Percentiles rank a stretch among this genome's conserved stretches.
These are phyloP conservation scores for Pseudevernia furfuracea DNA, from an alignment of 495 filamentous ascomycete genomes.

Conservation along the genomic window DNA sequence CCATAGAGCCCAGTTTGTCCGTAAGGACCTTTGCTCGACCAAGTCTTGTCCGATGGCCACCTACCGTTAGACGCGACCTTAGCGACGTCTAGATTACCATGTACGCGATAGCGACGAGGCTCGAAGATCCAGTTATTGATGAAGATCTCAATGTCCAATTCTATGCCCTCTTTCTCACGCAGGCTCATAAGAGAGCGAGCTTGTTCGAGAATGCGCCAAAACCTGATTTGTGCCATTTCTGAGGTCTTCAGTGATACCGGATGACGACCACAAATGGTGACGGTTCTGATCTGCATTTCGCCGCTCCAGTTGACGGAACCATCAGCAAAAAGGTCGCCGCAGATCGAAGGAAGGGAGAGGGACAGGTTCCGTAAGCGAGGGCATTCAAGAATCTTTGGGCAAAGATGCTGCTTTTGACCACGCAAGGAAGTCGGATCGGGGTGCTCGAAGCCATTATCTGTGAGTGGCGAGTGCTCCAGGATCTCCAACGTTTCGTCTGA, in stretches of 20 bases:
- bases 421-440: conserved; percentile 31
- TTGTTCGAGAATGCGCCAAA: conserved; percentile 34
- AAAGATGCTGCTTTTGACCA: conserved; percentile 36
- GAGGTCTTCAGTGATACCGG: conserved; percentile 20
- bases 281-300: conserved; percentile 43
- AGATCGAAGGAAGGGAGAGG: conserved; percentile 43
- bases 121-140: conserved; percentile 43
- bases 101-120: conserved; percentile 37
- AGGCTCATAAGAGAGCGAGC: conserved; percentile 36
- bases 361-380: conserved; percentile 41
- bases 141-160: conserved; percentile 41
- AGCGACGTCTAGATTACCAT: conserved; percentile 40
- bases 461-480: conserved; percentile 46
- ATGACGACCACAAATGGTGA: conserved; percentile 36
- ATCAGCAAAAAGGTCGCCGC: conserved; percentile 41
- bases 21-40: conserved; percentile 44
- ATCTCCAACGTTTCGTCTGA: conserved; percentile 41
- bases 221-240: conserved; percentile 22
- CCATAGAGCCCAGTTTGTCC: conserved; percentile 46
- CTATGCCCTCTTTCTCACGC: conserved; percentile 24
- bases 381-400: conserved; percentile 39
- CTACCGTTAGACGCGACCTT: conserved; percentile 32
- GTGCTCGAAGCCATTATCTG: conserved; percentile 43
- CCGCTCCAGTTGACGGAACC: conserved; percentile 38
- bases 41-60: conserved; percentile 33